Base-by-base conservation (phyloP, 2,329 filamentous ascomycete genomes). In the Stylonectria norvegica region DNA sequence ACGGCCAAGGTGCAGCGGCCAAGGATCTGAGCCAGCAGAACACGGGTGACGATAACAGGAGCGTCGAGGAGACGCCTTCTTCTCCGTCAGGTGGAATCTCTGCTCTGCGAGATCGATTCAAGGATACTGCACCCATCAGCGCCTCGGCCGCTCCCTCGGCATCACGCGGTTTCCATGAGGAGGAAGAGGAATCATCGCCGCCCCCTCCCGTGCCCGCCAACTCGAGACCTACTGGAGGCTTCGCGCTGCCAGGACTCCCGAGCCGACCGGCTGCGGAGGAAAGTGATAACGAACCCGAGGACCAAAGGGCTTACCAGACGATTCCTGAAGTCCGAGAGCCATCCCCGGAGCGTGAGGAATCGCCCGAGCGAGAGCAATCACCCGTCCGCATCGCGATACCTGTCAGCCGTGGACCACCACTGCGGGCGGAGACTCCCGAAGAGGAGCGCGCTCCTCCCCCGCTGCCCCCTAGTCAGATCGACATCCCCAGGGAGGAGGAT, bases 321-420 rank as follows among this genome's bases (percentile, higher is more conserved):
- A 39, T 47, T 20, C 49, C 50, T 7, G 15, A 17, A 8, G 28
- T 15, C 15, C 30, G 30, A 18, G 30, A 32, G 15, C 15, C 14
- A n/a, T 32, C 30, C 15, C 22, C 22, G 7, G 22, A 25, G 22
- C 30, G 15, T 16, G 14, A 30, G 15, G n/a, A n/a, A n/a, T n/a
- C n/a, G n/a, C 43, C 66, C 35, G 75, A 73, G 47, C 75, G 76
- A 40, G 75, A 82, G 34, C 69, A 72, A 33, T 96, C 88, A 2
- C 91, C 91, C 5, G 83, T 94, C 47, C 86, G 85, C 35, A 78
- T 97, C 52, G 89, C 90, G 11, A 84, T 91, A 65, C 93, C 93
- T 4, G 85, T 97, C 40, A 75, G 80, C 36, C 85, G 86, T 42
- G 78, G 74, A 36, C 69, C 73, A 4, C 72, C 72, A 40, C 68